Evolutionary conservation across 495 filamentous ascomycete genomes (phyloP).

Genomic region (Cladorrhinum samala): DNA sequence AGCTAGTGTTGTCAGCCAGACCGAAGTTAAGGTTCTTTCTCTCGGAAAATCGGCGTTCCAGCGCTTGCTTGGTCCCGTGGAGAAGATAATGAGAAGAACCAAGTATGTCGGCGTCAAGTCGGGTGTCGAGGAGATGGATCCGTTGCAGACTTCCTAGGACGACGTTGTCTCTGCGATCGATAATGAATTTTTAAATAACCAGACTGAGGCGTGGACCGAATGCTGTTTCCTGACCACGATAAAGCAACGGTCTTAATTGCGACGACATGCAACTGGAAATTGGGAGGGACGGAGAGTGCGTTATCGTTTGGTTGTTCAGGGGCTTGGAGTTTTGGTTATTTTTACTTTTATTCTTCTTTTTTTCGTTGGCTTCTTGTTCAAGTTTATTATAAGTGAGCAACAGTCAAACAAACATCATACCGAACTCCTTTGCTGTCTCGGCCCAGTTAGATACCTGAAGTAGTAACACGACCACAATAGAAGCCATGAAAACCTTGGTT

Average conservation of each 20-base stretch:
- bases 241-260: too few species aligned
- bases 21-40: slow-evolving; percentile 88
- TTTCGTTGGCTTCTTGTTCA: not conserved
- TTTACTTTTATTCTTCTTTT: not conserved
- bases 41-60: slow-evolving; percentile 93
- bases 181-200: too few species aligned
- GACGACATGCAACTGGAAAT: not conserved
- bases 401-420: not conserved
- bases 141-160: slow-evolving; percentile 32
- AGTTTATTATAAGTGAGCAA: too few species aligned
- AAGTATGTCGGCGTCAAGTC: slow-evolving; percentile 47
- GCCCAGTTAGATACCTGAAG: slow-evolving; percentile 1
- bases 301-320: not conserved
- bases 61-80: slow-evolving; percentile 84
- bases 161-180: too few species aligned
- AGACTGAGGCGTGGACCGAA: too few species aligned
- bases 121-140: slow-evolving; percentile 49
- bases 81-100: slow-evolving; percentile 85
- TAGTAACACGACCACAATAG: not conserved
- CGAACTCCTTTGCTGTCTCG: too few species aligned
- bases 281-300: not conserved
- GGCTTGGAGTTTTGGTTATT: slow-evolving; percentile 1
- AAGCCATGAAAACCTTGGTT: not conserved
- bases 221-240: too few species aligned
- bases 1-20: slow-evolving; percentile 77